phyloP scores from a whole-genome alignment of 2,329 filamentous ascomycete species.

The Colletotrichum horii region DNA sequence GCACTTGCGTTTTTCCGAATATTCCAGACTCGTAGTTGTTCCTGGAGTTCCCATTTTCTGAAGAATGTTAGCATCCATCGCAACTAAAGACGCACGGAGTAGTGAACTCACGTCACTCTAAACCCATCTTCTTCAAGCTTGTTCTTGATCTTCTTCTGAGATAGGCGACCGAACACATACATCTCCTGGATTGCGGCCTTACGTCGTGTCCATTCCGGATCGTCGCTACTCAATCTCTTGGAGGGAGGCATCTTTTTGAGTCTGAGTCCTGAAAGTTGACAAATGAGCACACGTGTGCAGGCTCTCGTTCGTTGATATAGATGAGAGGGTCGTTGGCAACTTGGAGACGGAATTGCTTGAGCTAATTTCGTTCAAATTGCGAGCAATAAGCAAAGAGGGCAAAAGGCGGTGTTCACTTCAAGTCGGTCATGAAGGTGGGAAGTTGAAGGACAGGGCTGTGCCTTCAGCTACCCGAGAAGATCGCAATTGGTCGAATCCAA shows the following conservation, averaged over 20 bases:
- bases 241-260: rapidly evolving
- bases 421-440: background rate
- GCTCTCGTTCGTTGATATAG: rapidly evolving
- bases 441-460: rapidly evolving
- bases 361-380: rapidly evolving
- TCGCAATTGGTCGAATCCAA: background rate
- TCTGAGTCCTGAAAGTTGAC: rapidly evolving
- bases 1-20: background rate
- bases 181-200: rapidly evolving
- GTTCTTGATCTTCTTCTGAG: background rate
- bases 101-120: rapidly evolving
- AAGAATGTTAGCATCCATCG: rapidly evolving
- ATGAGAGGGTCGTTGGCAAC: rapidly evolving
- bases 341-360: background rate
- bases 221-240: rapidly evolving
- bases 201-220: background rate
- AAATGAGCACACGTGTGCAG: rapidly evolving
- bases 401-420: rapidly evolving
- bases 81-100: rapidly evolving
- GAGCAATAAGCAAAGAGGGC: background rate
- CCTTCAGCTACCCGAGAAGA: rapidly evolving
- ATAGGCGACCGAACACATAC: background rate
- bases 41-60: background rate
- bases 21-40: rapidly evolving
- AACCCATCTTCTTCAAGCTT: background rate